Evolutionary conservation across 495 filamentous ascomycete species (phyloP), one percentile per base, ranked within the genome.

Genomic region (Trichoderma asperelloides): DNA sequence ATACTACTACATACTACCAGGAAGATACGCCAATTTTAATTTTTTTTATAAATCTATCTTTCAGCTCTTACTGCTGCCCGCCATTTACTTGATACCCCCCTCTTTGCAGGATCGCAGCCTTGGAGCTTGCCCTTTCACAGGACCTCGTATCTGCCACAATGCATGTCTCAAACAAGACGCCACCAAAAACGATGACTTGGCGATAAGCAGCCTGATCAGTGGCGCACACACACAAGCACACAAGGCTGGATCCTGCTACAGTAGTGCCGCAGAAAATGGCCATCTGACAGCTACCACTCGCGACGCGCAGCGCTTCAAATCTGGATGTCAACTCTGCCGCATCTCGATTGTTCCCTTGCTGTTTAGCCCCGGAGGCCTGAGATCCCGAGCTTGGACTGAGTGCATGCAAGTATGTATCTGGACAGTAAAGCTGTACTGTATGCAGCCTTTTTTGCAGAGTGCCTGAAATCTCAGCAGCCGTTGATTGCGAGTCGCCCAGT

Each of bases 401-500:
- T 4, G 2, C 9, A 37, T 4, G 5, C 5, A 28, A 12, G 6
- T 11, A 60, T 8, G 55, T 60, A 30, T n/a, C 47, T 51, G 23
- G 23, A 60, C 55, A 60, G 55, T 60, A 25, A 60, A 13, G 55
- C 55, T 16, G 51, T 60, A 60, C 55, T 60, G 55, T 60, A 60
- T 60, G 55, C 55, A 28, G 55, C 55, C 12, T 28, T 11, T n/a
- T 25, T 16, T 6, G 8, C 16, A 55, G 41, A 25, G 8, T 11
- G 8, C 27, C 55, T 33, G 55, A 47, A 47, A 15, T 15, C n/a
- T 30, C 12, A 18, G 11, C 55, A 30, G 55, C 7, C 16, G 6
- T 28, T 30, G 15, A 18, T 12, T 45, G 12, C 12, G 41, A 15
- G 4, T 18, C 18, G 4, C 33, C 33, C 33, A 37, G 5, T 37